phyloP scores from a whole-genome alignment of 2,329 filamentous ascomycete genomes.

The Colletotrichum lindemuthianum region DNA sequence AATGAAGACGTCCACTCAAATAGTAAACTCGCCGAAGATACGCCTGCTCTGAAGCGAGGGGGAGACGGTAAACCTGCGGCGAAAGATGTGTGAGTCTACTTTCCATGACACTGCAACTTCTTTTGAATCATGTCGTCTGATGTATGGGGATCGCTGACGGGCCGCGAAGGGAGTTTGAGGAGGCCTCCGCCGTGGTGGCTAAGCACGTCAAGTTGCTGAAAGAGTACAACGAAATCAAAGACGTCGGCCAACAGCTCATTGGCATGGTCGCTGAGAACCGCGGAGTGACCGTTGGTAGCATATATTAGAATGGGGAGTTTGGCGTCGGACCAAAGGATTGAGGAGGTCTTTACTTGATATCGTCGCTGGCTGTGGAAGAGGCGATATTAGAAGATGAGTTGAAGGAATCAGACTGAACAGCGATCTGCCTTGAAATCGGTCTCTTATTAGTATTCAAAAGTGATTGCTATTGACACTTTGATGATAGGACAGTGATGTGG shows the following conservation, averaged over 20 bases:
- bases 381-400: neutral
- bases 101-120: no score
- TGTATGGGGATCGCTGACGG: neutral
- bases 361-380: neutral
- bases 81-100: conserved; percentile 9
- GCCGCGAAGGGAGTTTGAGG: conserved; percentile 3
- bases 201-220: conserved; percentile 39
- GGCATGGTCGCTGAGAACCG: conserved; percentile 50
- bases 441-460: no score
- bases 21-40: neutral
- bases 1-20: no score
- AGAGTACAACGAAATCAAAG: conserved; percentile 51
- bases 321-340: conserved; percentile 44
- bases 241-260: conserved; percentile 51
- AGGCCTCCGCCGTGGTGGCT: conserved; percentile 23
- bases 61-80: fast-evolving
- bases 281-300: conserved; percentile 42
- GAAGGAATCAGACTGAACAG: neutral
- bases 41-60: neutral
- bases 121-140: no score
- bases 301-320: conserved; percentile 45
- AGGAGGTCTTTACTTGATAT: neutral
- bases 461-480: no score
- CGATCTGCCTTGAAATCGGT: no score
- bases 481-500: no score